Conservation (phyloP, 2,329 filamentous ascomycete genomes). For the Claviceps sp. region DNA sequence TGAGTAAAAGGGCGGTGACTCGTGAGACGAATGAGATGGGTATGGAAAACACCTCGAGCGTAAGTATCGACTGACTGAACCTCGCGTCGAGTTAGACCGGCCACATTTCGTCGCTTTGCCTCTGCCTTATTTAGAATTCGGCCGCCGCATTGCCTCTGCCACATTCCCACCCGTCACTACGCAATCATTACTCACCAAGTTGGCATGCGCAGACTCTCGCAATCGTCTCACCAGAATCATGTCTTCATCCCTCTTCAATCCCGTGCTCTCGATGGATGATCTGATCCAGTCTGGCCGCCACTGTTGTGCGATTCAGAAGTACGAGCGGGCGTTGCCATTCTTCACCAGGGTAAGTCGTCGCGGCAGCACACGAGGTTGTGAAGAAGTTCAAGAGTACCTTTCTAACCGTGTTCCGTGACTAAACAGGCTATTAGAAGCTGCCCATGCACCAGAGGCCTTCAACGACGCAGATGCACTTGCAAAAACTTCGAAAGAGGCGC, state of each 20-base stretch:
- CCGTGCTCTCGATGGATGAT: constrained; percentile 1
- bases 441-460: constrained; percentile 19
- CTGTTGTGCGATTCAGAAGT: constrained; percentile 20
- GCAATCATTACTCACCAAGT: no score
- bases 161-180: no score
- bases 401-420: background rate
- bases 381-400: background rate
- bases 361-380: background rate
- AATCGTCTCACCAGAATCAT: background rate
- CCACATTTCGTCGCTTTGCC: no score
- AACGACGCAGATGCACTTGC: constrained; percentile 11
- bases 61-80: no score
- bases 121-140: no score
- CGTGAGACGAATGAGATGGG: no score
- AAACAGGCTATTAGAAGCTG: constrained; percentile 24
- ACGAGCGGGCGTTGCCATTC: constrained; percentile 21
- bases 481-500: constrained; percentile 21
- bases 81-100: no score
- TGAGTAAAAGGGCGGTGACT: no score
- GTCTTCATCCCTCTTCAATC: constrained; percentile 4
- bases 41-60: no score
- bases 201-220: no score
- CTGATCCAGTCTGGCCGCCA: constrained; percentile 20
- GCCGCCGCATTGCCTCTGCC: no score
- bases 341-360: constrained; percentile 21